These are phyloP conservation scores for Asterophora parasitica DNA, from an alignment of 768 basidiomycete genomes.

Conservation along the genomic window DNA sequence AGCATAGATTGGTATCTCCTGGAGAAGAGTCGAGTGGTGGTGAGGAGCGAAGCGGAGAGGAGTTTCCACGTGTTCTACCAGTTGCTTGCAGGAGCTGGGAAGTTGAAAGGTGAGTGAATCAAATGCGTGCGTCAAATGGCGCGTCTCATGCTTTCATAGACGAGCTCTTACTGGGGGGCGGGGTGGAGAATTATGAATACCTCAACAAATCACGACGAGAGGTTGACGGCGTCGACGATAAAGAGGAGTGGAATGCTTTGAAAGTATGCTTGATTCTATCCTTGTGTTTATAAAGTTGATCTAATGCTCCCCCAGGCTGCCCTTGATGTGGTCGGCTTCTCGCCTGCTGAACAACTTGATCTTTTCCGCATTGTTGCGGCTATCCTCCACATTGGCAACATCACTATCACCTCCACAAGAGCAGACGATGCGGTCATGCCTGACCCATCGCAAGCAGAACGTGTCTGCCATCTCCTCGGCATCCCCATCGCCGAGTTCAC, in stretches of 20 bases:
- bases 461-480: slow-evolving; percentile 87
- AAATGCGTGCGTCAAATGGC: neutral
- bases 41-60: slow-evolving; percentile 81
- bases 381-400: slow-evolving; percentile 94
- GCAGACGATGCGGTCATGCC: slow-evolving; percentile 77
- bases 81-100: slow-evolving; percentile 70
- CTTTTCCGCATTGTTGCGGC: slow-evolving; percentile 93
- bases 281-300: neutral
- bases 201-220: slow-evolving; percentile 85
- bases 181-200: slow-evolving; percentile 81
- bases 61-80: slow-evolving; percentile 99
- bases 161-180: slow-evolving; percentile 66
- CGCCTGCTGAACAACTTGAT: slow-evolving; percentile 78
- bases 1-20: slow-evolving; percentile 99
- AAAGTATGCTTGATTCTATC: slow-evolving; percentile 42
- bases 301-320: slow-evolving; percentile 48
- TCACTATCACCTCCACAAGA: slow-evolving; percentile 71
- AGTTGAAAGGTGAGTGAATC: slow-evolving; percentile 55
- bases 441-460: slow-evolving; percentile 81
- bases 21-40: slow-evolving; percentile 95
- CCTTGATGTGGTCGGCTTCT: slow-evolving; percentile 87
- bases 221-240: slow-evolving; percentile 94
- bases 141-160: slow-evolving; percentile 36
- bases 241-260: slow-evolving; percentile 79
- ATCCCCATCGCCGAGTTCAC: slow-evolving; percentile 84